Percentiles rank a stretch among this genome's conserved stretches.
Conservation (phyloP, 768 basidiomycete genomes). For the Royoungia palumana region DNA sequence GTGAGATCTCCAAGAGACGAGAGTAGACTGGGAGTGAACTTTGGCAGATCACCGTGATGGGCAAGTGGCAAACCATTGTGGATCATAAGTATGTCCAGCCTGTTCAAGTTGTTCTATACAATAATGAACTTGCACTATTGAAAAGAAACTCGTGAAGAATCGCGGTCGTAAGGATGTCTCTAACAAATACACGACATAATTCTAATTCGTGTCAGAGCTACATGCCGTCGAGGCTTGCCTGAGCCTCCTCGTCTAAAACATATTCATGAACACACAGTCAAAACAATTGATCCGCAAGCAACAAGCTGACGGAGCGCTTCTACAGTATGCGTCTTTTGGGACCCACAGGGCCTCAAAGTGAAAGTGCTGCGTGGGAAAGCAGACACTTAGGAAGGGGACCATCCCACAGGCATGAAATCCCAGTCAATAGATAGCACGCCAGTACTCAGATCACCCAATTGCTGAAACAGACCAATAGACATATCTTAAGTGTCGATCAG, state of each 20-base stretch:
- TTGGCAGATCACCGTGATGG: background rate
- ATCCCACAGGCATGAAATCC: conserved; percentile 53
- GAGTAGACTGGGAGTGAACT: background rate
- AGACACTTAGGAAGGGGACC: conserved; percentile 36
- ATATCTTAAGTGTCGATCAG: conserved; percentile 46
- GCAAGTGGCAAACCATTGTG: background rate
- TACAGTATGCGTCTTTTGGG: conserved; percentile 6
- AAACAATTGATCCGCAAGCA: conserved; percentile 12
- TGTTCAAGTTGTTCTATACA: too few species aligned
- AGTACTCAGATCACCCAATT: conserved; percentile 43
- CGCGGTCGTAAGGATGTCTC: conserved; percentile 9
- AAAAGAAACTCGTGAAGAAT: conserved; percentile 1
- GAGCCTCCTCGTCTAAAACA: conserved; percentile 15
- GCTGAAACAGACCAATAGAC: conserved; percentile 58
- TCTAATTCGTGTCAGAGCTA: conserved; percentile 19
- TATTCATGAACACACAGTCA: conserved; percentile 20
- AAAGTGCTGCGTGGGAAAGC: background rate
- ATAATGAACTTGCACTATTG: background rate
- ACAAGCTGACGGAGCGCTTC: conserved; percentile 19
- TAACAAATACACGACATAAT: conserved; percentile 21
- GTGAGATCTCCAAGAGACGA: background rate
- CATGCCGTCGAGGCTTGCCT: conserved; percentile 13
- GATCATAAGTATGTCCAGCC: too few species aligned
- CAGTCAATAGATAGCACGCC: conserved; percentile 57
- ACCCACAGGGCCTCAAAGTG: conserved; percentile 6